Percentiles rank a stretch among this genome's conserved stretches.
phyloP scores from a whole-genome alignment of 2,329 filamentous ascomycete species.

The Dactylella cylindrospora region DNA sequence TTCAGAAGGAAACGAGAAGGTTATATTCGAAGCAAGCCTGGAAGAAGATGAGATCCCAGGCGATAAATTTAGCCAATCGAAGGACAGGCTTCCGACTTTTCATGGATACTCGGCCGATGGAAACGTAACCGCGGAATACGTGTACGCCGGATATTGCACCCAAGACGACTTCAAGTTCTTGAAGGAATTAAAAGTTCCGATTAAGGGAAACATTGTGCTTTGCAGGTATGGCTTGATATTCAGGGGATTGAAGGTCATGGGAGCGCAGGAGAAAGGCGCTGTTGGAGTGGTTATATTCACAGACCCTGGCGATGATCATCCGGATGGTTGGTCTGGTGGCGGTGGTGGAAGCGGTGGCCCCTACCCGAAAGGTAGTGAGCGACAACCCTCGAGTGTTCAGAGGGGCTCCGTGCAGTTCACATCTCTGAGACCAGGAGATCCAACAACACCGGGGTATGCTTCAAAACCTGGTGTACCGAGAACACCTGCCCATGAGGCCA shows the following conservation, averaged over 20 bases:
- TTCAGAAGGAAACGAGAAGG: constrained; percentile 66
- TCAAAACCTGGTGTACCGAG: constrained; percentile 69
- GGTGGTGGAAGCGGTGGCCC: constrained; percentile 72
- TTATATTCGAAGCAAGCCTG: constrained; percentile 64
- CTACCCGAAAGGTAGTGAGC: constrained; percentile 74
- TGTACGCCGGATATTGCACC: constrained; percentile 92
- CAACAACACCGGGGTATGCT: constrained; percentile 83
- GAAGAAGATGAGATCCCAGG: constrained; percentile 65
- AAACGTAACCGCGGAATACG: constrained; percentile 77
- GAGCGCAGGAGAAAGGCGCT: constrained; percentile 84
- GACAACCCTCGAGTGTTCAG: constrained; percentile 80
- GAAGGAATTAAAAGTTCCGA: constrained; percentile 68
- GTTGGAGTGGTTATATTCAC: constrained; percentile 88
- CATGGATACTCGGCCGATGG: constrained; percentile 89
- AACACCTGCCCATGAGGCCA: constrained; percentile 52
- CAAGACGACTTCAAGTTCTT: constrained; percentile 77
- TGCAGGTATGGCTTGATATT: constrained; percentile 59
- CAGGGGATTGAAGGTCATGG: constrained; percentile 81
- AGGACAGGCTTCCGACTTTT: constrained; percentile 67
- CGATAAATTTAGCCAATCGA: constrained; percentile 49
- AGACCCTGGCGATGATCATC: constrained; percentile 68
- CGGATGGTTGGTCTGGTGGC: constrained; percentile 54
- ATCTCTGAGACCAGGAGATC: constrained; percentile 83
- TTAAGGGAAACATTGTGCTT: constrained; percentile 73
- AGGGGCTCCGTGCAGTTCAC: constrained; percentile 76